Base-by-base conservation (phyloP, 1,139 yeast genomes). In the Debaryomyces nepalensis region DNA sequence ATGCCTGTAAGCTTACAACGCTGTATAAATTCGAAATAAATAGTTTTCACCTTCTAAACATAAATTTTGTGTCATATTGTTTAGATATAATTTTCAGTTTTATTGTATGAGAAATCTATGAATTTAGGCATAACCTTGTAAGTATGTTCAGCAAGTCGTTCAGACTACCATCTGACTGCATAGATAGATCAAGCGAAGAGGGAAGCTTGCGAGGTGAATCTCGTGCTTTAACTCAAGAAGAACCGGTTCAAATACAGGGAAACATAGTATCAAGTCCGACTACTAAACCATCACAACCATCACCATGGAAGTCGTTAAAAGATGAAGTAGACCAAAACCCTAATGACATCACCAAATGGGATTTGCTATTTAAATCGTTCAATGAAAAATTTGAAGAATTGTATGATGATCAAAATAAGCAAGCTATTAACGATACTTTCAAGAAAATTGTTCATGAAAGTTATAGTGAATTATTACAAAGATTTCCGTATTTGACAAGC, bases 401-500 rank as follows among this genome's bases (percentile, higher is more conserved):
- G 10, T 48, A 46, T 34, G 47, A 41, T 22, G 39, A 46, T 4
- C 47, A 47, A 16, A 49, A 48, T 19, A 37, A 43, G 2, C 45
- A 40, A n/a, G 42, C 38, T 8, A 38, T 57, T 10, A 41, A 53
- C 16, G 29, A 44, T 5, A 60, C 54, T 12, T 56, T 64, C 39
- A 65, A 64, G 42, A 32, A 26, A 9, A 48, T 50, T n/a, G 54
- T 61, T 0, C 37, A 50, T 24, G 41, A 44, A 4, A 41, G 52
- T 15, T 70, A 67, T 46, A 14, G 39, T 4, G 65, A 65, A 16
- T 56, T 83, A 4, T 57, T 84, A 20, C 48, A 63, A 0, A 59
- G 76, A 40, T 84, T 75, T 50, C 91, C 91, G 0, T 70, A 77
- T 45, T 62, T 81, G 31, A 68, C 72, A n/a, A 74, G 70, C 4